A percentile compares a stretch with the other conserved stretches of the same genome.
Evolutionary conservation across 345 rosid genomes (phyloP).

Genomic region (Arabis alpina): DNA sequence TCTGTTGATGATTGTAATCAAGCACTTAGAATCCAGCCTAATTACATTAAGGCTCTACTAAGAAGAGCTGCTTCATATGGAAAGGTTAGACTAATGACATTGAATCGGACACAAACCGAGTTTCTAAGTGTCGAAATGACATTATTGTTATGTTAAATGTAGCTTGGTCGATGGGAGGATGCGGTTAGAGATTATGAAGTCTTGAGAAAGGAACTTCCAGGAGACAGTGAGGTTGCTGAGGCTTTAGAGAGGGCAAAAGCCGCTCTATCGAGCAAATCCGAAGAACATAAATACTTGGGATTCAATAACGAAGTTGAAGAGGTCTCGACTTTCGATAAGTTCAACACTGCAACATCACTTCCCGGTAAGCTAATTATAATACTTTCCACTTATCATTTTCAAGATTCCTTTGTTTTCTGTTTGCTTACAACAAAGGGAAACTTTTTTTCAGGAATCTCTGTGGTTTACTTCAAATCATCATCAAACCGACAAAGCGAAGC

Average conservation of each 20-base stretch:
- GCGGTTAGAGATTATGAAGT: constrained; percentile 86
- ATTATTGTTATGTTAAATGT: constrained; percentile 29
- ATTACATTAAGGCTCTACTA: constrained; percentile 84
- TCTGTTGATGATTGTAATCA: constrained; percentile 92
- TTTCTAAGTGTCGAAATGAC: background rate
- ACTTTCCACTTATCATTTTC: background rate
- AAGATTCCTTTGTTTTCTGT: constrained; percentile 15
- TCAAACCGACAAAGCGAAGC: constrained; percentile 39
- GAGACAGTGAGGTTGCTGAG: constrained; percentile 78
- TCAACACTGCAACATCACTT: constrained; percentile 58
- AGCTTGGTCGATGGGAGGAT: constrained; percentile 72
- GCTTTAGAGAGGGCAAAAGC: constrained; percentile 68
- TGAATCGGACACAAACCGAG: background rate
- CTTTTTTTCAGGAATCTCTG: constrained; percentile 46
- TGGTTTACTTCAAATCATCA: constrained; percentile 47
- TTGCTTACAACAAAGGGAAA: background rate
- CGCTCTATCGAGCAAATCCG: constrained; percentile 59
- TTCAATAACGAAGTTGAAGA: constrained; percentile 70
- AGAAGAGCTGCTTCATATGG: constrained; percentile 92
- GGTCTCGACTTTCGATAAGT: constrained; percentile 57
- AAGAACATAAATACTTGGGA: constrained; percentile 50
- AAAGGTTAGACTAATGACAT: constrained; percentile 57
- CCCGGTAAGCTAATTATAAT: constrained; percentile 48
- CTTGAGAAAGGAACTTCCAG: constrained; percentile 80
- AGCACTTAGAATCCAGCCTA: constrained; percentile 76